Percentiles rank a stretch among this genome's conserved stretches.
These are phyloP conservation scores for rapeseed (Brassica napus) DNA, from an alignment of 345 rosid genomes.

Conservation along the genomic window Da-Ae NC_063444.1:3361001-3361500, in stretches of 20 bases:
- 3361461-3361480: constrained; percentile 71
- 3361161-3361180: too few species aligned
- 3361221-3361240: constrained; percentile 41
- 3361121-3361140: not conserved
- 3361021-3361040: not conserved
- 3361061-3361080: not conserved
- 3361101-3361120: too few species aligned
- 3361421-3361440: constrained; percentile 55
- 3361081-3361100: too few species aligned
- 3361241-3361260: constrained; percentile 79
- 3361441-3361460: constrained; percentile 72
- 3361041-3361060: not conserved
- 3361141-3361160: not conserved
- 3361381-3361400: constrained; percentile 87
- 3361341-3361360: constrained; percentile 81
- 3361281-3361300: constrained; percentile 75
- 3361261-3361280: constrained; percentile 76
- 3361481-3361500: constrained; percentile 35
- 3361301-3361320: constrained; percentile 95
- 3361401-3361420: constrained; percentile 75
- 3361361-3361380: constrained; percentile 80
- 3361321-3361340: constrained; percentile 89
- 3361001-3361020: not conserved
- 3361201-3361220: not conserved
- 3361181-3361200: not conserved